Conservation (phyloP, 225 moss, liverwort and hornwort genomes). For the Bryum argenteum region DNA sequence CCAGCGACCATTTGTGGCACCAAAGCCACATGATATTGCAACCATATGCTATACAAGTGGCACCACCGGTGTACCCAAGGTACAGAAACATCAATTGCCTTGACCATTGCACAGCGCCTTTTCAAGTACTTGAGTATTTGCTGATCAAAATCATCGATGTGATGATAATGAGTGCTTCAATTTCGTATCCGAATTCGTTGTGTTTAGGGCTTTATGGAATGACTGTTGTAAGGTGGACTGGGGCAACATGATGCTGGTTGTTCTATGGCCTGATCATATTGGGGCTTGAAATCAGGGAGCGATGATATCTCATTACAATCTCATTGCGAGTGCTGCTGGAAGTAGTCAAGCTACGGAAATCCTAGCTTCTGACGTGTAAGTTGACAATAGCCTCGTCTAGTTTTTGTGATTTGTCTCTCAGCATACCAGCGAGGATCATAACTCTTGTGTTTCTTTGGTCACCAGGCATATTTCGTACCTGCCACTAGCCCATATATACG, state of each 20-base stretch:
- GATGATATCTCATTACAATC: constrained; percentile 76
- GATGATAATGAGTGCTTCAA: constrained; percentile 7
- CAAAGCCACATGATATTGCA: constrained; percentile 74
- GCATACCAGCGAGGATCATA: constrained; percentile 9
- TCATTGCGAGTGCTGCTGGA: constrained; percentile 81
- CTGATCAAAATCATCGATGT: background rate
- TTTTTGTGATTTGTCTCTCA: constrained; percentile 17
- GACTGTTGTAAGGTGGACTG: background rate
- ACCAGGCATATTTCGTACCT: constrained; percentile 78
- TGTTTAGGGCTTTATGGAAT: constrained; percentile 18
- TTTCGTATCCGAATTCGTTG: constrained; percentile 1
- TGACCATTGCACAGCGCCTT: constrained; percentile 14
- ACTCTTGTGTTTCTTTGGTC: constrained; percentile 22
- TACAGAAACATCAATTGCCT: constrained; percentile 18
- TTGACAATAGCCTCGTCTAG: constrained; percentile 12
- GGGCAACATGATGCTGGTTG: constrained; percentile 3
- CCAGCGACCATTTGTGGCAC: constrained; percentile 68
- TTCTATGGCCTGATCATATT: constrained; percentile 15
- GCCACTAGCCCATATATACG: constrained; percentile 95
- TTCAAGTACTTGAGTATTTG: constrained; percentile 10
- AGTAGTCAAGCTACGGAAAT: constrained; percentile 39
- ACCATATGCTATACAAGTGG: constrained; percentile 99
- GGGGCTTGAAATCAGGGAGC: constrained; percentile 61
- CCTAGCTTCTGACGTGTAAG: constrained; percentile 67
- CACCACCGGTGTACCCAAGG: constrained; percentile 95